Percentiles rank a stretch among this genome's conserved stretches.
Conservation (phyloP, 208 protist species). For the Strigomonas culicis region DNA sequence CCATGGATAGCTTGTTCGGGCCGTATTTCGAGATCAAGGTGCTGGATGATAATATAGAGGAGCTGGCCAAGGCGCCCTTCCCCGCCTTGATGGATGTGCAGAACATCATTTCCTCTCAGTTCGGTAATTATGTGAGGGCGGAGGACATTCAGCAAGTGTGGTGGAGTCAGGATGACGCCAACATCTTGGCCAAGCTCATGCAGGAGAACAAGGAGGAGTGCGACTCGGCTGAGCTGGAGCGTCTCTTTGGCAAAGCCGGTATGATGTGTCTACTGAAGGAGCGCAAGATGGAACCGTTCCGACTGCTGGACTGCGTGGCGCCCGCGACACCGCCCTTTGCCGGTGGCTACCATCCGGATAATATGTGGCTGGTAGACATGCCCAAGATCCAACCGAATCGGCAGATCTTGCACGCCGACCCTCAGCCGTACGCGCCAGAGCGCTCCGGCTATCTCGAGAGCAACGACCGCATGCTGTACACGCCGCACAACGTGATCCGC, state of each 20-base stretch:
- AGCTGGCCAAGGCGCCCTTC: conserved; percentile 24
- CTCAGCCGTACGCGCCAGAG: conserved; percentile 59
- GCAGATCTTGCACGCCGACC: conserved; percentile 81
- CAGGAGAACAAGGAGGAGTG: conserved; percentile 28
- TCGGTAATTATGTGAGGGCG: conserved; percentile 42
- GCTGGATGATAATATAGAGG: conserved; percentile 5
- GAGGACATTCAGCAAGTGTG: conserved; percentile 35
- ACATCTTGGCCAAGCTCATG: conserved; percentile 23
- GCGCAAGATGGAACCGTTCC: conserved; percentile 38
- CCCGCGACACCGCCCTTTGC: background rate
- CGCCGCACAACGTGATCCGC: conserved; percentile 77
- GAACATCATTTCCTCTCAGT: conserved; percentile 44
- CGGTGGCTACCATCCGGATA: background rate
- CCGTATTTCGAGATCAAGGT: conserved; percentile 41
- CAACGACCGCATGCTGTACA: conserved; percentile 72
- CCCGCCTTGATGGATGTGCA: conserved; percentile 62
- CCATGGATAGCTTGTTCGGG: conserved; percentile 59
- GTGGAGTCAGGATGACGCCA: background rate
- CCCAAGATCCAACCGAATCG: conserved; percentile 76
- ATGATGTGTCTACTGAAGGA: conserved; percentile 26
- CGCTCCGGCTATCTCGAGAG: conserved; percentile 46
- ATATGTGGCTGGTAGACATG: conserved; percentile 81
- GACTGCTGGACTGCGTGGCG: conserved; percentile 35
- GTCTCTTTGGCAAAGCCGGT: conserved; percentile 51
- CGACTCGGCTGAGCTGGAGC: conserved; percentile 37